Percentiles rank a stretch among this genome's conserved stretches.
phyloP scores from a whole-genome alignment of 768 basidiomycete genomes.

The Termitomyces sp. region DNA sequence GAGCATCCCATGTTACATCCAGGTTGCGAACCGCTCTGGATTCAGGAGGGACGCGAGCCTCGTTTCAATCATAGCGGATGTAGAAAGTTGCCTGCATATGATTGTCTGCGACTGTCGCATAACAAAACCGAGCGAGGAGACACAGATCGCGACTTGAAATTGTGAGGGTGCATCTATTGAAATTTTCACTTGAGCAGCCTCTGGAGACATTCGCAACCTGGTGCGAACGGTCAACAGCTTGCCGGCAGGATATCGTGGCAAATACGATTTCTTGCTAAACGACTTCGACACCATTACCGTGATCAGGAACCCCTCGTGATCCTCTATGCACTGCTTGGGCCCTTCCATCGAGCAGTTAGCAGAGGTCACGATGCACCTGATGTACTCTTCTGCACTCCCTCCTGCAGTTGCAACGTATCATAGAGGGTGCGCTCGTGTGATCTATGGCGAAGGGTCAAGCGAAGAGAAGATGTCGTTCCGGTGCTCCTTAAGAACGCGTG shows the following conservation, averaged over 20 bases:
- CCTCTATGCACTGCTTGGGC: slow-evolving; percentile 30
- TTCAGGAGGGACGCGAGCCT: slow-evolving; percentile 22
- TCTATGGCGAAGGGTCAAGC: slow-evolving; percentile 25
- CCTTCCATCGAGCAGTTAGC: slow-evolving; percentile 35
- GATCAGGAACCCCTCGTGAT: slow-evolving; percentile 35
- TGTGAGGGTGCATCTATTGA: slow-evolving; percentile 15
- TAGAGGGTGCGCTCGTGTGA: slow-evolving; percentile 26
- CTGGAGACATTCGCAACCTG: slow-evolving; percentile 29
- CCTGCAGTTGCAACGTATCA: slow-evolving; percentile 28
- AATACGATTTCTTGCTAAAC: slow-evolving; percentile 33
- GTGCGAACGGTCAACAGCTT: slow-evolving; percentile 30
- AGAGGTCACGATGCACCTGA: slow-evolving; percentile 34
- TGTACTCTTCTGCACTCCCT: slow-evolving; percentile 35
- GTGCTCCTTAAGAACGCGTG: slow-evolving; percentile 25
- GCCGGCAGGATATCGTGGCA: slow-evolving; percentile 28
- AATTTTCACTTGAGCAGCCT: slow-evolving; percentile 15
- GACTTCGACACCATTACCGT: slow-evolving; percentile 28
- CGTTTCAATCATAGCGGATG: slow-evolving; percentile 15
- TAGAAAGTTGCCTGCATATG: slow-evolving; percentile 23
- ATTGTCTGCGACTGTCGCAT: slow-evolving; percentile 22
- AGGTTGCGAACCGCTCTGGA: slow-evolving; percentile 30
- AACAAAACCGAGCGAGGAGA: slow-evolving; percentile 30
- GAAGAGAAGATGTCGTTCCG: slow-evolving; percentile 32
- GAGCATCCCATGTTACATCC: slow-evolving; percentile 21
- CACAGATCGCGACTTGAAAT: slow-evolving; percentile 20